phyloP scores from a whole-genome alignment of 2,329 filamentous ascomycete genomes.

The Trichophaea hybrida region DNA sequence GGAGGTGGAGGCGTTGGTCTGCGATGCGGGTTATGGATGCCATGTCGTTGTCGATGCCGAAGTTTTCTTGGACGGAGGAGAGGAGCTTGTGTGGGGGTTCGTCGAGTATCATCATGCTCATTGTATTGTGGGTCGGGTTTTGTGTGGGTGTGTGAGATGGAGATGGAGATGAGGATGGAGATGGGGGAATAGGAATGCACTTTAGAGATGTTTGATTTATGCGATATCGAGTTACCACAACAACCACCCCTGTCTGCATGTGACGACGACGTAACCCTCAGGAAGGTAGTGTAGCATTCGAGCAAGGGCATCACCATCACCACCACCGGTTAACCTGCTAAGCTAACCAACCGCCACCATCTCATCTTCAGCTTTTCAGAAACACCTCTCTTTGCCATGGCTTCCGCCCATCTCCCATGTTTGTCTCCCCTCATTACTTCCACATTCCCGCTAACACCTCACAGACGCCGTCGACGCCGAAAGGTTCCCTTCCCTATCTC shows the following conservation, averaged over 20 bases:
- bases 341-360: neutral
- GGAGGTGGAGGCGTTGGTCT: conserved; percentile 69
- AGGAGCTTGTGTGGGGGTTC: conserved; percentile 64
- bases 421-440: neutral
- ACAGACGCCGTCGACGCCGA: conserved; percentile 95
- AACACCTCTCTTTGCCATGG: neutral
- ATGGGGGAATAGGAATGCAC: neutral
- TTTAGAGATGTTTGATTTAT: neutral
- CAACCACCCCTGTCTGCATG: neutral
- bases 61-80: conserved; percentile 56
- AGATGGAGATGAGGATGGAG: neutral
- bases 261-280: neutral
- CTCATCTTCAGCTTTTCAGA: neutral
- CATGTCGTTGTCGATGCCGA: conserved; percentile 86
- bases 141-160: neutral
- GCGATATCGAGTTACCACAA: neutral
- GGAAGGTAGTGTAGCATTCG: too few species aligned
- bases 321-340: neutral
- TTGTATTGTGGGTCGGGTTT: neutral
- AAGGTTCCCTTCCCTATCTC: conserved; percentile 43
- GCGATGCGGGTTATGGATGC: conserved; percentile 67
- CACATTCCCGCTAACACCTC: neutral
- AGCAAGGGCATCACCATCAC: neutral
- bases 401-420: neutral
- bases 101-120: conserved; percentile 70